Evolutionary conservation across 306 rosid species (phyloP).

Genomic region (Cucumis hystrix): DNA sequence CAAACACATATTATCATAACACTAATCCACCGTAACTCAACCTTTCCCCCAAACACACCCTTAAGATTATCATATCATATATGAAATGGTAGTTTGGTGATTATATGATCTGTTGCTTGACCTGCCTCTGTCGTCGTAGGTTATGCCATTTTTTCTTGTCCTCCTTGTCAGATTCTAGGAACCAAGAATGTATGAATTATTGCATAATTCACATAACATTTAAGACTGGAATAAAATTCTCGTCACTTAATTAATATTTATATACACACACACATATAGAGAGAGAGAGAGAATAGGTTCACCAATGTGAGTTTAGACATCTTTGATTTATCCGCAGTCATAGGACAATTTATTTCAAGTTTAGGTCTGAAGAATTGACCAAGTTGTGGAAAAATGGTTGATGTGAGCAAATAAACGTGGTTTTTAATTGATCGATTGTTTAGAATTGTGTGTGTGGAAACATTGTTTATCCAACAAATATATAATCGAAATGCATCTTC

Average conservation of each 20-base stretch:
- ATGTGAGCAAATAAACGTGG: background rate
- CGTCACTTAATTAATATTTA: background rate
- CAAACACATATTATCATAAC: too few species aligned
- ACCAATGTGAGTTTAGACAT: background rate
- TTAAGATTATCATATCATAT: background rate
- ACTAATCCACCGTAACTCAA: too few species aligned
- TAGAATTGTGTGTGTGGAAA: background rate
- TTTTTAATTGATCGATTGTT: background rate
- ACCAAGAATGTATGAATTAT: background rate
- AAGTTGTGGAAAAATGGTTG: background rate
- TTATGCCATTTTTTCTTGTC: background rate
- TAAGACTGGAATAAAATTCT: background rate
- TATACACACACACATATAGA: too few species aligned
- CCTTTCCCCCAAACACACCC: too few species aligned
- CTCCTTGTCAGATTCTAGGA: background rate
- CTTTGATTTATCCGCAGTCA: background rate
- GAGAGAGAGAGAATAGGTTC: too few species aligned
- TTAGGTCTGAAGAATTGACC: background rate
- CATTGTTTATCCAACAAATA: background rate
- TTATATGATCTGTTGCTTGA: background rate
- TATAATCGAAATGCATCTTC: background rate
- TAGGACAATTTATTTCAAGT: background rate
- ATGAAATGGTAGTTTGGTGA: background rate
- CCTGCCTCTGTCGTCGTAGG: background rate
- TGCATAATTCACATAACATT: background rate